A percentile compares a stretch with the other conserved stretches of the same genome.
Conservation (phyloP, 169 alveolate species). For the Plasmodium knowlesi region DNA sequence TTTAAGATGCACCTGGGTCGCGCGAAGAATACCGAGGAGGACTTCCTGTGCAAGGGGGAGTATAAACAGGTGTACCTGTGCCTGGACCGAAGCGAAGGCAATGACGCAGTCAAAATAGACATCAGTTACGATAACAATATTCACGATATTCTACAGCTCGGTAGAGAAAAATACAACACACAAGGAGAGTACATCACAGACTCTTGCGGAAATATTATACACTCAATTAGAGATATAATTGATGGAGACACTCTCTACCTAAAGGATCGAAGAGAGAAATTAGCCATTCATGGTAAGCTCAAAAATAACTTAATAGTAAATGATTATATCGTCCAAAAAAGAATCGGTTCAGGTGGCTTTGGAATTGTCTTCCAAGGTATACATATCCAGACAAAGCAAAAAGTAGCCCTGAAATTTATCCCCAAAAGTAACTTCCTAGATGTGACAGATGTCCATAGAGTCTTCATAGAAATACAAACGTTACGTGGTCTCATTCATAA, state of each 20-base stretch:
- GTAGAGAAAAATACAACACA: constrained; percentile 48
- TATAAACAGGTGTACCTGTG: constrained; percentile 62
- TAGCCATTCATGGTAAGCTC: neutral
- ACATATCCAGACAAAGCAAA: constrained; percentile 78
- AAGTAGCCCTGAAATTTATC: constrained; percentile 84
- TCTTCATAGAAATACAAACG: constrained; percentile 80
- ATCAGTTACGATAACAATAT: constrained; percentile 43
- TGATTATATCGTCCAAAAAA: constrained; percentile 61
- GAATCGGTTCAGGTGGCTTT: constrained; percentile 73
- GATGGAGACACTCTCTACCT: constrained; percentile 72
- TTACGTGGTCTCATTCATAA: constrained; percentile 76
- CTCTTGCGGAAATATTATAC: constrained; percentile 44
- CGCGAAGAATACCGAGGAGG: constrained; percentile 17
- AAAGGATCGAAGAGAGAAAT: constrained; percentile 26
- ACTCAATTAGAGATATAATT: constrained; percentile 56
- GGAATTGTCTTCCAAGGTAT: constrained; percentile 79
- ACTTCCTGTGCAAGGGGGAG: constrained; percentile 41
- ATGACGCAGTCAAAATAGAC: constrained; percentile 48
- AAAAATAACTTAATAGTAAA: constrained; percentile 63
- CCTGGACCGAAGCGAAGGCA: constrained; percentile 28
- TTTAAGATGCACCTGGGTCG: constrained; percentile 43
- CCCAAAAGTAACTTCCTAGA: constrained; percentile 77
- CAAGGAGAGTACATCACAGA: constrained; percentile 62
- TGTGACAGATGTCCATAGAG: constrained; percentile 79
- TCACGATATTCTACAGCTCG: constrained; percentile 46